Evolutionary conservation across 2,329 filamentous ascomycete species (phyloP), one percentile per base, ranked within the genome.

Genomic region (Dendryphion nanum): DNA sequence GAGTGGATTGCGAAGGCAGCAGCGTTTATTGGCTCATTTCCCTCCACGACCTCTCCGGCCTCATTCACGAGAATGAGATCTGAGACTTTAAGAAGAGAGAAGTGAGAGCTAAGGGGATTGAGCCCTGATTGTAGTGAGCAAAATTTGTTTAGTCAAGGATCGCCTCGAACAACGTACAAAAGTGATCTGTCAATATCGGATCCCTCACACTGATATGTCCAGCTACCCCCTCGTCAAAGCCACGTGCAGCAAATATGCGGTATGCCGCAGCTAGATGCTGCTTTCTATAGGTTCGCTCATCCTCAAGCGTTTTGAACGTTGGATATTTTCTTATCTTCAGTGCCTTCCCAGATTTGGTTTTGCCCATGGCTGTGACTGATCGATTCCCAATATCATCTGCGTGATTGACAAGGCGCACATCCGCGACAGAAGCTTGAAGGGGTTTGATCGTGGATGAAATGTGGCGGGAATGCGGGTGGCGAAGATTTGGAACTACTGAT

Each of bases 1-100:
- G 63, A 67, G 43, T 74, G 70, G 26, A 73, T 74, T 0, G 68
- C 66, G 44, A 73, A 74, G 1, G 69, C 71, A 1, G 71, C 70
- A 5, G 69, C 66, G 40, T 73, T 73, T 44, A 74, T 63, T 44
- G 59, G 60, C 35, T 63, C 52, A 66, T 68, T 39, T 7, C 67
- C 68, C 14, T 66, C 53, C 1, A 69, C 66, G 2, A 69, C 61
- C 15, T 63, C 51, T 16, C 69, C 69, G 13, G 63, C 52, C 40
- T 72, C 67, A 32, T 70, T 63, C 52, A 71, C 66, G 2, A 71
- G 62, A 30, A 72, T 69, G 37, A 72, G 50, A 37, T 71, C 68
- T 3, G 57, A 64, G 17, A 70, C 68, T 15, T 50, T 48, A 38
- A 72, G 67, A 16, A 63, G 61, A 1, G 57, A 62, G 51, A 75